Conservation (phyloP, 805 yeast genomes). For the Candida khao-thaluensis region DNA sequence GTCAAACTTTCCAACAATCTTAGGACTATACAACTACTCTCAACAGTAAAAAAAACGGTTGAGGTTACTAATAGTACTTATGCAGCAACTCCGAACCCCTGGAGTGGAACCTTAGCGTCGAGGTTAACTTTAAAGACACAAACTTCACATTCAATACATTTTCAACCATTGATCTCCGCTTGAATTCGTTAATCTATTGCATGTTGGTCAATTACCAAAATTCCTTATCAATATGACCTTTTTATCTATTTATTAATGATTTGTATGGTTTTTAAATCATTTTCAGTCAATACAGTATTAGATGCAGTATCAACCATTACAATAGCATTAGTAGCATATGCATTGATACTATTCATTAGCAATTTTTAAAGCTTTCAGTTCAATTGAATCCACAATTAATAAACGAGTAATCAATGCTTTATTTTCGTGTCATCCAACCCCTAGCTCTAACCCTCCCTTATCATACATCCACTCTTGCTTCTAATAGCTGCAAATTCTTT, state of each 20-base stretch:
- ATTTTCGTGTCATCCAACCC: no score
- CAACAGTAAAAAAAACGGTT: constrained; percentile 13
- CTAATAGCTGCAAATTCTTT: no score
- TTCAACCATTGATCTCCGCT: no score
- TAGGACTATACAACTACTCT: constrained; percentile 2
- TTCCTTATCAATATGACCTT: constrained; percentile 54
- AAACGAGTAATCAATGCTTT: no score
- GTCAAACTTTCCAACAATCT: not conserved
- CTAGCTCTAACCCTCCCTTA: no score
- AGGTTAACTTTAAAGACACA: not conserved
- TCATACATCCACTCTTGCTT: no score
- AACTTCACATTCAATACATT: not conserved
- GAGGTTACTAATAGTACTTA: no score
- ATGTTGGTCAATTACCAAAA: constrained; percentile 71
- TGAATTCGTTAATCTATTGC: constrained; percentile 77
- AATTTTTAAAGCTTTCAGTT: not conserved
- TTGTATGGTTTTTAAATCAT: not conserved
- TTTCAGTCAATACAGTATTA: no score
- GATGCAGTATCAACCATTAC: not conserved
- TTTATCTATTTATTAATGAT: constrained; percentile 44
- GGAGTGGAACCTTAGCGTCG: no score
- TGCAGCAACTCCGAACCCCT: no score
- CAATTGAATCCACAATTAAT: constrained; percentile 1
- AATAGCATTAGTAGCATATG: not conserved
- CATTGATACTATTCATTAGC: constrained; percentile 38